Evolutionary conservation across 768 basidiomycete species (phyloP).

Genomic region (Imleria badia): DNA sequence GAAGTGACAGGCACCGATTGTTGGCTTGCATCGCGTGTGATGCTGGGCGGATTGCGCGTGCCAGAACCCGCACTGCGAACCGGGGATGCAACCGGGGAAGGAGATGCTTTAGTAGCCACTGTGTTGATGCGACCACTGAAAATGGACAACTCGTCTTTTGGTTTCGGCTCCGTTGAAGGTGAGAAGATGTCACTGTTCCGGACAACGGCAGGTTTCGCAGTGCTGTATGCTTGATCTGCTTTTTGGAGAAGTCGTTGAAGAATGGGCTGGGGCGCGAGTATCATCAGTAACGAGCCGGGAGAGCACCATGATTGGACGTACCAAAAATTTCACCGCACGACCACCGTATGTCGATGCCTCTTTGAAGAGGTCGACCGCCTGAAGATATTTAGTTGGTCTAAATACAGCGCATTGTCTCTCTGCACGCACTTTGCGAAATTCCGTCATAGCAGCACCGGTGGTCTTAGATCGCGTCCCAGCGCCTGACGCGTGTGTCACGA

Average conservation of each 20-base stretch:
- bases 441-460: slow-evolving; percentile 66
- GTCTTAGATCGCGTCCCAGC: slow-evolving; percentile 54
- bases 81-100: slow-evolving; percentile 25
- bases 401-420: neutral
- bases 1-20: slow-evolving; percentile 32
- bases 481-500: slow-evolving; percentile 65
- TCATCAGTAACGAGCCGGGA: slow-evolving; percentile 2
- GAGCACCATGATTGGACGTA: slow-evolving; percentile 30
- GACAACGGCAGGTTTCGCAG: slow-evolving; percentile 43
- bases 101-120: slow-evolving; percentile 46
- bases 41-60: neutral
- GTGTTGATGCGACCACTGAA: slow-evolving; percentile 77
- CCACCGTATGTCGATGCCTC: slow-evolving; percentile 62
- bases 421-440: slow-evolving; percentile 44
- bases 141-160: slow-evolving; percentile 70
- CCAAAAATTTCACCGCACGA: slow-evolving; percentile 68
- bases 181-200: slow-evolving; percentile 58
- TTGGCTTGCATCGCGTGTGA: slow-evolving; percentile 30
- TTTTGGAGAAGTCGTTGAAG: slow-evolving; percentile 59
- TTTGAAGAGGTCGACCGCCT: slow-evolving; percentile 64
- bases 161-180: slow-evolving; percentile 42
- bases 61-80: neutral
- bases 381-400: neutral
- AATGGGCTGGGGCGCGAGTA: slow-evolving; percentile 51
- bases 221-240: slow-evolving; percentile 53